A percentile compares a stretch with the other conserved stretches of the same genome.
These are phyloP conservation scores for Tephrocybe sp. DNA, from an alignment of 768 basidiomycete species.

Conservation along the genomic window DNA sequence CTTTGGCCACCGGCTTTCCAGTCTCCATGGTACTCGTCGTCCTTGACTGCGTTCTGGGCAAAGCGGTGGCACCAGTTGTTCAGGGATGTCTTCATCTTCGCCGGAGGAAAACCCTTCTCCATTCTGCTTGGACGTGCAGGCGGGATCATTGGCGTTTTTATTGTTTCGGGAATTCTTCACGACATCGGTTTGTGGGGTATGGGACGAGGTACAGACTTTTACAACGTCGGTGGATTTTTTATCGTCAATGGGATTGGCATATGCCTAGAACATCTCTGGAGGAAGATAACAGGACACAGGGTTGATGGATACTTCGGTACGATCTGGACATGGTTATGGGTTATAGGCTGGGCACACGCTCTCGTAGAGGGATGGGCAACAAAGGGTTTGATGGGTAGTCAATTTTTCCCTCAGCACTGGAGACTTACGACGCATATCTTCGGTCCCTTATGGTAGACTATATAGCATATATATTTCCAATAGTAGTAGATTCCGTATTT, in stretches of 20 bases:
- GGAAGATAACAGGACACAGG: conserved; percentile 37
- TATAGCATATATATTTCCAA: neutral
- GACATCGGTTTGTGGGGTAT: conserved; percentile 57
- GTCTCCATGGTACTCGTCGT: conserved; percentile 54
- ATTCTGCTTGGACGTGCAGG: conserved; percentile 46
- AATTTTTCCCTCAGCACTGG: conserved; percentile 31
- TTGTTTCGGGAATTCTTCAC: conserved; percentile 60
- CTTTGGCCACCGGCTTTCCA: conserved; percentile 68
- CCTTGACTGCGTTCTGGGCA: conserved; percentile 62
- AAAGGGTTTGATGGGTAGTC: conserved; percentile 39
- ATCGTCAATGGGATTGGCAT: conserved; percentile 54
- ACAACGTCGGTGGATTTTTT: conserved; percentile 48
- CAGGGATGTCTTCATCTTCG: conserved; percentile 49
- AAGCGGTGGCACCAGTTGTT: conserved; percentile 69
- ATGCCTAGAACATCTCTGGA: conserved; percentile 48
- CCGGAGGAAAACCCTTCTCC: conserved; percentile 46
- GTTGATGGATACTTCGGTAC: conserved; percentile 48
- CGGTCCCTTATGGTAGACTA: conserved; percentile 14
- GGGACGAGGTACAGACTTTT: conserved; percentile 49
- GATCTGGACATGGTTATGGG: conserved; percentile 51
- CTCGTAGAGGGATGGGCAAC: conserved; percentile 50
- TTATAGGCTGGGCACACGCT: conserved; percentile 43
- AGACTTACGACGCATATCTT: conserved; percentile 33
- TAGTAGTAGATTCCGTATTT: too few relatives aligned
- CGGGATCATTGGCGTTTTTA: conserved; percentile 54